These are phyloP conservation scores for Deinandra increscens DNA, from an alignment of 129 eudicot genomes.

Conservation along the genomic window DNA sequence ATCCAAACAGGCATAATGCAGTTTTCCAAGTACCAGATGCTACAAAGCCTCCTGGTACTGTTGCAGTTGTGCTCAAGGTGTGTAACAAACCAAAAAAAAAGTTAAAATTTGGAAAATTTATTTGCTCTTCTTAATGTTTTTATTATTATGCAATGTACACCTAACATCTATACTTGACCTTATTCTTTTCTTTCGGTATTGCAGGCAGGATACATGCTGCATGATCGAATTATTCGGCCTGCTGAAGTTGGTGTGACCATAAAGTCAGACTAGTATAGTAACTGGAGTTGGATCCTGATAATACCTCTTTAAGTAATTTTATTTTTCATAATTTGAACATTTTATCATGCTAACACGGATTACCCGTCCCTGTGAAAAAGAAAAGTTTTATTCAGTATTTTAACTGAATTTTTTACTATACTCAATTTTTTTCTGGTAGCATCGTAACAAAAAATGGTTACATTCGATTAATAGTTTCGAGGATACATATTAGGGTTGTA, in stretches of 20 bases:
- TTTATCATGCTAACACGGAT: constrained; percentile 3
- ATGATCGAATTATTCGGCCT: constrained; percentile 71
- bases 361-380: neutral
- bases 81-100: neutral
- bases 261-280: constrained; percentile 40
- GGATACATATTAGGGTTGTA: no score
- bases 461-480: neutral
- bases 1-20: constrained; percentile 90
- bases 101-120: no score
- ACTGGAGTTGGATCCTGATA: neutral
- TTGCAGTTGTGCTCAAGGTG: constrained; percentile 92
- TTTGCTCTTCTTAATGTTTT: neutral
- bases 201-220: constrained; percentile 74
- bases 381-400: no score
- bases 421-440: constrained; percentile 20
- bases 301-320: neutral
- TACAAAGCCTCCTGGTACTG: constrained; percentile 66
- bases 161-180: neutral
- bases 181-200: neutral
- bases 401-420: no score
- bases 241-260: constrained; percentile 91
- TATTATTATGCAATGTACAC: no score
- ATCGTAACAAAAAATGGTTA: constrained; percentile 22
- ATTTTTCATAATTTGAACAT: constrained; percentile 17
- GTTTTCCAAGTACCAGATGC: constrained; percentile 84